Conservation (phyloP, 768 basidiomycete genomes). For the Suillus weaverae region DNA sequence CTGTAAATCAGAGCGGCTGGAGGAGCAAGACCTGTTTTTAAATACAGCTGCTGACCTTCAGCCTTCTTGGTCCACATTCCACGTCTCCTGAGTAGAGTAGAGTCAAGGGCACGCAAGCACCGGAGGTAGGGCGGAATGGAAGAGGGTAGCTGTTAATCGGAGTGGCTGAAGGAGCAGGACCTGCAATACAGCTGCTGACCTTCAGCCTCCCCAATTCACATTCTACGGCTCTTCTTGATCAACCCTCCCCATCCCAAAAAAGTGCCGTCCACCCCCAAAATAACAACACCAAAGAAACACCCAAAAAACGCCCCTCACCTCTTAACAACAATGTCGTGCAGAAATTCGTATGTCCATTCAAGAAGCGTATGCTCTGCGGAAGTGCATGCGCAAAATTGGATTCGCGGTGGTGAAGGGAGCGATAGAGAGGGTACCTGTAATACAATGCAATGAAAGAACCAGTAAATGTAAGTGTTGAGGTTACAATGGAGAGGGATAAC, state of each 20-base stretch:
- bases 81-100: not conserved
- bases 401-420: constrained; percentile 81
- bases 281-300: not conserved
- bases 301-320: constrained; percentile 28
- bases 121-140: not conserved
- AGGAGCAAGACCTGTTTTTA: not conserved
- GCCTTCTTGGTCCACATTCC: not conserved
- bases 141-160: not conserved
- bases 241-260: no score
- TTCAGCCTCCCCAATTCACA: not conserved
- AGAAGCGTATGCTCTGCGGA: constrained; percentile 75
- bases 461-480: not conserved
- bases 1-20: not conserved
- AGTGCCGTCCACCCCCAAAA: not conserved
- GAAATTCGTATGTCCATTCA: constrained; percentile 84
- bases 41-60: not conserved
- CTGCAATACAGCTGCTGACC: not conserved
- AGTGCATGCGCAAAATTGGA: constrained; percentile 76
- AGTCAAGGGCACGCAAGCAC: not conserved
- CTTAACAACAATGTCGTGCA: constrained; percentile 79
- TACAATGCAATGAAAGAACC: not conserved
- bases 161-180: not conserved
- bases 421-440: constrained; percentile 66
- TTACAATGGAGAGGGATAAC: not conserved
- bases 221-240: not conserved